These are phyloP conservation scores for Solanum pinnatisectum DNA, from an alignment of 257 asterid genomes.

Conservation along the genomic window DNA sequence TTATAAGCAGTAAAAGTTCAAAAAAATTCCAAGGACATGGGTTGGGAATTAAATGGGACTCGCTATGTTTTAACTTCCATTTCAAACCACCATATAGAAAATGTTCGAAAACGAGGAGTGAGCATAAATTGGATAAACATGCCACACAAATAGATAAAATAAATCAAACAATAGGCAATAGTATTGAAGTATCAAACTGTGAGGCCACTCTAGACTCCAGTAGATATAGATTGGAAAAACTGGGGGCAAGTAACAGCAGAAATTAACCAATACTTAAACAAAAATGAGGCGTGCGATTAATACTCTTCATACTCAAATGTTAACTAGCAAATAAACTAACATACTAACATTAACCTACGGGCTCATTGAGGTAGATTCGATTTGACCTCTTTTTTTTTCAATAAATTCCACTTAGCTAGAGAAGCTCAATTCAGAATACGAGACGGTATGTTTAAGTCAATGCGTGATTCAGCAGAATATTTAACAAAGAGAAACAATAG, in stretches of 20 bases:
- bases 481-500: not conserved
- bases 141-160: not conserved
- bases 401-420: not conserved
- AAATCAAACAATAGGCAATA: not conserved
- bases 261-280: not conserved
- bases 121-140: not conserved
- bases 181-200: not conserved
- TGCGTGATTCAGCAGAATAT: not conserved
- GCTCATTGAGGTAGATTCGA: not conserved
- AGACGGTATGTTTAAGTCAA: not conserved
- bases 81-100: not conserved
- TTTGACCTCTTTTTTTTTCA: not conserved
- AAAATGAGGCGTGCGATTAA: not conserved
- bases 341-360: not conserved
- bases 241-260: not conserved
- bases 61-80: not conserved
- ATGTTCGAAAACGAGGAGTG: not conserved
- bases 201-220: not conserved
- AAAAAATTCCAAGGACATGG: not conserved
- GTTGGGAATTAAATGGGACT: not conserved
- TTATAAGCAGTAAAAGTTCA: not conserved
- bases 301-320: not conserved
- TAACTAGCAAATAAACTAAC: not conserved
- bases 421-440: not conserved
- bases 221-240: not conserved